A percentile compares a stretch with the other conserved stretches of the same genome.
Evolutionary conservation across 306 rosid genomes (phyloP).

Genomic region (Pueraria montana): DNA sequence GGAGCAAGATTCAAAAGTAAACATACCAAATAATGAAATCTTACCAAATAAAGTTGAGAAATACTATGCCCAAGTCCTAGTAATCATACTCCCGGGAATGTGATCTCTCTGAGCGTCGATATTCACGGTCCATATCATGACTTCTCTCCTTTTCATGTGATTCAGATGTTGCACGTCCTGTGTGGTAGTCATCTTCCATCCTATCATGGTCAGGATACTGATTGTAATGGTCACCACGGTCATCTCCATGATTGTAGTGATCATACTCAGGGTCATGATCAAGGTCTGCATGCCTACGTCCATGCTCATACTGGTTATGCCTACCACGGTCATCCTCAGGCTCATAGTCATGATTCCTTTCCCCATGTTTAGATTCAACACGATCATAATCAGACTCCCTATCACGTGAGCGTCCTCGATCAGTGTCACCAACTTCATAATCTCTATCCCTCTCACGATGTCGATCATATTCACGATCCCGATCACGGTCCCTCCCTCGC

Average conservation of each 20-base stretch:
- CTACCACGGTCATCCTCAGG: slow-evolving; percentile 79
- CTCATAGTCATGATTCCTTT: slow-evolving; percentile 67
- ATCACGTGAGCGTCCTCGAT: slow-evolving; percentile 78
- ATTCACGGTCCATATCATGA: slow-evolving; percentile 71
- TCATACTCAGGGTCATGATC: slow-evolving; percentile 77
- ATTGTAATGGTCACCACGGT: slow-evolving; percentile 67
- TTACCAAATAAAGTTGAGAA: slow-evolving; percentile 51
- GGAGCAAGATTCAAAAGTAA: slow-evolving; percentile 24
- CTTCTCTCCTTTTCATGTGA: slow-evolving; percentile 74
- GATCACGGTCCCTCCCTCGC: slow-evolving; percentile 63
- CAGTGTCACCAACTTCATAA: slow-evolving; percentile 73
- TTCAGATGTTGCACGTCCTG: slow-evolving; percentile 68
- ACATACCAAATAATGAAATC: slow-evolving; percentile 29
- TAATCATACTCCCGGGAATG: slow-evolving; percentile 80
- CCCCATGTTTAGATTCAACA: slow-evolving; percentile 74
- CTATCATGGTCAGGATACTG: slow-evolving; percentile 69
- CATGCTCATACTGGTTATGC: slow-evolving; percentile 77
- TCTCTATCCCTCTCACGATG: slow-evolving; percentile 83
- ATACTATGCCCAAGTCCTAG: slow-evolving; percentile 37
- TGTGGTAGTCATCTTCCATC: slow-evolving; percentile 76
- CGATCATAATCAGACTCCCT: slow-evolving; percentile 75
- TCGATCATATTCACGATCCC: slow-evolving; percentile 65
- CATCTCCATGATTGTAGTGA: slow-evolving; percentile 60
- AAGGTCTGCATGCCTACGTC: slow-evolving; percentile 70
- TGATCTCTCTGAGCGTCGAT: slow-evolving; percentile 76